Evolutionary conservation across 768 basidiomycete genomes (phyloP).

Genomic region (Amanita rimosa): DNA sequence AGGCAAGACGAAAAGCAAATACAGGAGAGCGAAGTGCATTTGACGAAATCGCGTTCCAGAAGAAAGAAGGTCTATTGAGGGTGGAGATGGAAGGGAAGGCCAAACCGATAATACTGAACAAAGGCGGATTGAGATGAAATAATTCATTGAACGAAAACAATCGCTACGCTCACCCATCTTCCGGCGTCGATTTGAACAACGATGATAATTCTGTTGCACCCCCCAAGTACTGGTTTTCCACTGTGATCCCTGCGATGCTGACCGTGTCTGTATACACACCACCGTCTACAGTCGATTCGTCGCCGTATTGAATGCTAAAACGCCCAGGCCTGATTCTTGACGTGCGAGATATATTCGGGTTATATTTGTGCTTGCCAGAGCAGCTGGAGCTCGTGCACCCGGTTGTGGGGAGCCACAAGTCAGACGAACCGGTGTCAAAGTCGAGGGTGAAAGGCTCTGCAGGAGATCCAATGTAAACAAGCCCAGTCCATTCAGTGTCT

Average conservation of each 20-base stretch:
- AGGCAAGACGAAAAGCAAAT: conserved; percentile 25
- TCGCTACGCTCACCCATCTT: neutral
- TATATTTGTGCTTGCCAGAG: neutral
- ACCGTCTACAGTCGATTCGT: neutral
- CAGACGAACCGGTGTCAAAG: conserved; percentile 41
- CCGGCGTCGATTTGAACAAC: neutral
- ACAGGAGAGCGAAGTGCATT: neutral
- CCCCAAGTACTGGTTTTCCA: neutral
- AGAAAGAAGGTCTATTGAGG: neutral
- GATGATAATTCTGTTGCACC: neutral
- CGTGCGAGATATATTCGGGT: neutral
- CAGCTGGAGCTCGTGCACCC: conserved; percentile 9
- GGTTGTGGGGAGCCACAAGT: conserved; percentile 32
- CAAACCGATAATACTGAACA: neutral
- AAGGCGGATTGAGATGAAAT: neutral
- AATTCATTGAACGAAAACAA: no score
- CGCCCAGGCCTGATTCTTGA: neutral
- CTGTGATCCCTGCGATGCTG: neutral
- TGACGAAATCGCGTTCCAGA: neutral
- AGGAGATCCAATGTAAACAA: conserved; percentile 32
- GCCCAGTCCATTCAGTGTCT: neutral
- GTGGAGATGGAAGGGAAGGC: neutral
- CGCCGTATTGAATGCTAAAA: neutral
- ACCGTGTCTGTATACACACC: neutral
- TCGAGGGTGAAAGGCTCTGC: conserved; percentile 32